Conservation (phyloP, 495 filamentous ascomycete genomes). For the Penicillium fimorum region DNA sequence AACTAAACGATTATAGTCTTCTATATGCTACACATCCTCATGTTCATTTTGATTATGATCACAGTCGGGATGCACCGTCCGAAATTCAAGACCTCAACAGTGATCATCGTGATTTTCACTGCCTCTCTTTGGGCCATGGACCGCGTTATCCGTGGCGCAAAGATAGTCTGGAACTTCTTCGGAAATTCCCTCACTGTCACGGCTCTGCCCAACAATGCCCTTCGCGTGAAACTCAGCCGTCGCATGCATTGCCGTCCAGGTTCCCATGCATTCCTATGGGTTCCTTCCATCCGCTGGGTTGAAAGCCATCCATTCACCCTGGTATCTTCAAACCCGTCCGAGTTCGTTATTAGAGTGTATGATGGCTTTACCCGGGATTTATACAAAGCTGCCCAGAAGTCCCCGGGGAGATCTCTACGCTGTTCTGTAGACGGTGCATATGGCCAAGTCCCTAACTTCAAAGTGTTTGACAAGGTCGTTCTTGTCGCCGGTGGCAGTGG, state of each 20-base stretch:
- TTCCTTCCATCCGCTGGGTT: constrained; percentile 52
- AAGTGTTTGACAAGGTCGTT: constrained; percentile 55
- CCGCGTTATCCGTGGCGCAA: constrained; percentile 46
- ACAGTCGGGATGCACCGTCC: constrained; percentile 54
- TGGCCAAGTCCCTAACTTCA: constrained; percentile 54
- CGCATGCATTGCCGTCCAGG: constrained; percentile 45
- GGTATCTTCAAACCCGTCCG: constrained; percentile 41
- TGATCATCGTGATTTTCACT: constrained; percentile 45
- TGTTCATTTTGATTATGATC: constrained; percentile 54
- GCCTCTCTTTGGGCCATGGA: constrained; percentile 51
- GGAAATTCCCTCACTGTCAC: constrained; percentile 53
- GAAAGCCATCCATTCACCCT: constrained; percentile 64
- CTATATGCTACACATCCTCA: constrained; percentile 52
- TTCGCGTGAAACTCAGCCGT: constrained; percentile 53
- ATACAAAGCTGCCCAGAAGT: constrained; percentile 47
- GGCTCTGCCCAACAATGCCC: constrained; percentile 54
- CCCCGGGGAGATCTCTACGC: constrained; percentile 45
- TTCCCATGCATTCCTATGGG: constrained; percentile 60
- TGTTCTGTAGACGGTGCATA: constrained; percentile 58
- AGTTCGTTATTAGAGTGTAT: constrained; percentile 55
- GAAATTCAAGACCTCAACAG: constrained; percentile 30
- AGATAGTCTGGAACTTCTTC: constrained; percentile 46
- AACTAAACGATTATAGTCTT: constrained; percentile 31
- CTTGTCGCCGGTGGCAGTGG: constrained; percentile 60
- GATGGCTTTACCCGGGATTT: constrained; percentile 58